Conservation (phyloP, 192 early-diverging fungal genomes). For the Lobosporangium transversale region DNA sequence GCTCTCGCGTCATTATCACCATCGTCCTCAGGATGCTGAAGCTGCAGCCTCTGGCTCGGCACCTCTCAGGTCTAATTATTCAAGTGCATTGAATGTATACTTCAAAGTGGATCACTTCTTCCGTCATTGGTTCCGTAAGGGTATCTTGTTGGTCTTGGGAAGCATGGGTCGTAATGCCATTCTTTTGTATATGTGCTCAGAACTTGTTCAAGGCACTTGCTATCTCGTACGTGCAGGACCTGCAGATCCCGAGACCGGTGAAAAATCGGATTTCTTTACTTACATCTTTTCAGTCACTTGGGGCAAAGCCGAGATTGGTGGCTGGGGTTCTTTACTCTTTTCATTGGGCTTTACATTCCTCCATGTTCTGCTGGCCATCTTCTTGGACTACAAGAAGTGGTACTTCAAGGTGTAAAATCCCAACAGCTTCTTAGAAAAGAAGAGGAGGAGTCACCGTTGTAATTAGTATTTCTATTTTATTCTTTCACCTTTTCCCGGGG, state of each 20-base stretch:
- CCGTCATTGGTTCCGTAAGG: constrained; percentile 42
- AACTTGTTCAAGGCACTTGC: constrained; percentile 42
- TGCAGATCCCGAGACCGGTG: constrained; percentile 20
- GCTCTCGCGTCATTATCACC: constrained; percentile 8
- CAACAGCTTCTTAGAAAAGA: background rate
- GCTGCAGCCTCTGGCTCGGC: background rate
- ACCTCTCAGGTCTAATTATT: constrained; percentile 10
- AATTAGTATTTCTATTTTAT: background rate
- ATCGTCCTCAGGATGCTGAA: background rate
- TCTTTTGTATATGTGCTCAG: constrained; percentile 58
- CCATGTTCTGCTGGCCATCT: constrained; percentile 36
- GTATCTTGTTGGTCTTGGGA: constrained; percentile 24
- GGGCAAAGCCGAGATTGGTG: constrained; percentile 40
- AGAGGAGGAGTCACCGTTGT: background rate
- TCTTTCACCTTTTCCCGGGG: background rate
- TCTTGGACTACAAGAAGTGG: constrained; percentile 48
- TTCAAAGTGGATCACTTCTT: constrained; percentile 31
- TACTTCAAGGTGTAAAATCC: constrained; percentile 53
- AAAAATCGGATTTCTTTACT: constrained; percentile 8
- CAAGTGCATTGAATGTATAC: constrained; percentile 14
- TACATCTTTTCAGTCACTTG: constrained; percentile 26
- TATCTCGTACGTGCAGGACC: constrained; percentile 38
- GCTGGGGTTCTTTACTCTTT: constrained; percentile 37
- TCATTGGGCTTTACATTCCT: constrained; percentile 33
- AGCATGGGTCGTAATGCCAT: constrained; percentile 63